phyloP scores from a whole-genome alignment of 306 rosid genomes.

The Potentilla sterilis region DNA sequence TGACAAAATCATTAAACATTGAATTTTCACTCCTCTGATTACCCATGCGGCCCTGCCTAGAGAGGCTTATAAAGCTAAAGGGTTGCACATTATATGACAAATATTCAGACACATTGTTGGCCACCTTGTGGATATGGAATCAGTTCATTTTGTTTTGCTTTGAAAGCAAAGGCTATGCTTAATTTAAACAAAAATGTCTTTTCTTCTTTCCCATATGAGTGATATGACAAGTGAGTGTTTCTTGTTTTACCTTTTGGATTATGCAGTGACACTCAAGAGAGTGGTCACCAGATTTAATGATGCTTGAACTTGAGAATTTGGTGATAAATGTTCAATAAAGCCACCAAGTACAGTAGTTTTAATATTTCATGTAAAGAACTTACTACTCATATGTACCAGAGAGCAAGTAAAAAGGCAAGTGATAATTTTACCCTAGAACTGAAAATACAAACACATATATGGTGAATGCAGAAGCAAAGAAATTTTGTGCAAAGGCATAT shows the following conservation, averaged over 20 bases:
- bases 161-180: not conserved
- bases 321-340: not conserved
- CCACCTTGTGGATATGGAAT: not conserved
- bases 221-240: not conserved
- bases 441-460: not conserved
- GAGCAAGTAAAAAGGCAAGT: not conserved
- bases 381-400: not conserved
- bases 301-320: not conserved
- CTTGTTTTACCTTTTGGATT: not conserved
- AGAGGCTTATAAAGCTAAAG: not conserved
- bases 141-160: conserved; percentile 1
- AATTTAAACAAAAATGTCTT: not conserved
- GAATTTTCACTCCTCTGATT: not conserved
- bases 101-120: conserved; percentile 4
- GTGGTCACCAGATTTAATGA: not conserved
- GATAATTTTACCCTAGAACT: not conserved
- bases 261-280: not conserved
- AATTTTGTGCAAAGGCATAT: not conserved
- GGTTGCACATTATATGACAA: not conserved
- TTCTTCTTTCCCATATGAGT: not conserved
- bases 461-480: conserved; percentile 8
- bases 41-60: not conserved
- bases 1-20: not conserved
- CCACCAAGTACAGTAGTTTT: not conserved
- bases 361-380: not conserved